Evolutionary conservation across 257 asterid species (phyloP).

Genomic region (Handroanthus guayacan): DNA sequence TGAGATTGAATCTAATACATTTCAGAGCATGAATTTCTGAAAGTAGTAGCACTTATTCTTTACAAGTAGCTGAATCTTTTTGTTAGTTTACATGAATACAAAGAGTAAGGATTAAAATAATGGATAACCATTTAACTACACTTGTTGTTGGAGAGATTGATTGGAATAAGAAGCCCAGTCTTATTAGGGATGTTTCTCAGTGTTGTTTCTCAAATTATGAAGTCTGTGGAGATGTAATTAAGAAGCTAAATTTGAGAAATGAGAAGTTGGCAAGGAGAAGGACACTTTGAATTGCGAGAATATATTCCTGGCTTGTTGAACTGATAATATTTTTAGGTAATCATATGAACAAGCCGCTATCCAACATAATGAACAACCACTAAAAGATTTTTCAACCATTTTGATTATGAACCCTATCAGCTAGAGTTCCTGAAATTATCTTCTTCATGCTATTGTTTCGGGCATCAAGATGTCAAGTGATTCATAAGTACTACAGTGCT

Average conservation of each 20-base stretch:
- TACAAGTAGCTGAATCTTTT: constrained; percentile 5
- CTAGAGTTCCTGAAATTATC: constrained; percentile 14
- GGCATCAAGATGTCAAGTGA: constrained; percentile 22
- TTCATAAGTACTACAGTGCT: background rate
- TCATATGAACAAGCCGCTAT: background rate
- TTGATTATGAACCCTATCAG: constrained; percentile 16
- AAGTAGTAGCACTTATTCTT: background rate
- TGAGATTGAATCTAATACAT: background rate
- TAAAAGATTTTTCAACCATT: constrained; percentile 5
- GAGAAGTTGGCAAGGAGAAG: constrained; percentile 25
- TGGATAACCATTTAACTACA: background rate
- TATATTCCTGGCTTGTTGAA: background rate
- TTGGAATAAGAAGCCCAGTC: no score
- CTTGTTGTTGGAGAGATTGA: no score
- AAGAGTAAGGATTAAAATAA: constrained; percentile 8
- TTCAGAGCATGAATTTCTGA: constrained; percentile 10
- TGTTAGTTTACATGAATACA: constrained; percentile 4
- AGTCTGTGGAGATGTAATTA: constrained; percentile 10
- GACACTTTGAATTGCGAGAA: constrained; percentile 6
- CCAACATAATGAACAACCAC: constrained; percentile 13
- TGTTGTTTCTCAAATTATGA: constrained; percentile 10
- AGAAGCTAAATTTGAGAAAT: constrained; percentile 8
- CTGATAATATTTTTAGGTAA: constrained; percentile 2
- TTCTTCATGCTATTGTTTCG: constrained; percentile 2
- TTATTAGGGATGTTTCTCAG: no score